Base-by-base conservation (phyloP, 23 red algal genomes). In the Chondrus crispus region DNA sequence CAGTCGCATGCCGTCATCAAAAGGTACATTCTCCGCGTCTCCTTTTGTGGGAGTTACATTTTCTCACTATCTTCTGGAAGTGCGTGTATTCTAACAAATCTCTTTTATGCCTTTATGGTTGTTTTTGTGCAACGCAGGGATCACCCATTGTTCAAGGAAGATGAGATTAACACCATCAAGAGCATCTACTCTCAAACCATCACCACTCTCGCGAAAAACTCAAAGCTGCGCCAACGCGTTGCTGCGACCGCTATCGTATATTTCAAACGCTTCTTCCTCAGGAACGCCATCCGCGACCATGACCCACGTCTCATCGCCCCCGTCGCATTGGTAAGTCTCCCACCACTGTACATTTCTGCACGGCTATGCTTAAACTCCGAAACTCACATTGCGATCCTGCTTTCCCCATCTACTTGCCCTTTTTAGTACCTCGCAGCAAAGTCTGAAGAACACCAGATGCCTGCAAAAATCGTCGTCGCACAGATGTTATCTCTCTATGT, bases 281-380 rank as follows among this genome's bases (percentile, higher is more conserved):
- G 93, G 44, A 84, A 88, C 20, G 60, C 78, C 35, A 76, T 88
- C 32, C 24, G 63, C 26, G 93, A 87, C 28, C 73, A 87, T 46
- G 93, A 95, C 62, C 93, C 93, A 47, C 54, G 93, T 35, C 93
- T 95, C 20, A 85, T 95, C 53, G 93, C 93, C 19, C 93, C 93
- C 46, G 85, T 90, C n/a, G 93, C 93, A 71, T 48, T 95, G 87
- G 87, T 90, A 69, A 40, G 87, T 85, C 2, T 66, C 84, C 18
- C 35, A 44, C 12, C 22, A 41, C 43, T 14, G 14, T 29, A 22
- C 9, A 50, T 20, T 2, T 22, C 60, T 19, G 60, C 60, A 8
- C 9, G 60, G 26, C 35, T 66, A 32, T 66, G 26, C 35, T n/a
- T 66, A 7, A 32, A 19, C 18, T 19, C 36, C 18, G 11, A 29